phyloP scores from a whole-genome alignment of 129 eudicot species.

The Cynara cardunculus region DNA sequence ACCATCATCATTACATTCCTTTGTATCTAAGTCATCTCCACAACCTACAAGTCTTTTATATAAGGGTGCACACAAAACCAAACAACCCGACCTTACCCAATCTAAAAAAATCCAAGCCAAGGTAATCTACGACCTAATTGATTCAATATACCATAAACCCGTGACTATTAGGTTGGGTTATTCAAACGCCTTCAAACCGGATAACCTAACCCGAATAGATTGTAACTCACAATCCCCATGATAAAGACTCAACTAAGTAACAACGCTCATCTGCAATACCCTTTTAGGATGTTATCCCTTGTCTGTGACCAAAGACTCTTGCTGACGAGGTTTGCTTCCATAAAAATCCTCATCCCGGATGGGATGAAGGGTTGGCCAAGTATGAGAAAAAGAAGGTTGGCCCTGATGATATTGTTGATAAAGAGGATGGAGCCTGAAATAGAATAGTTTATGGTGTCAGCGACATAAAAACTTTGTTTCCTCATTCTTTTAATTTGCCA shows the following conservation, averaged over 20 bases:
- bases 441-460: conserved; percentile 25
- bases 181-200: too few species aligned
- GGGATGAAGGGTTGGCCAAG: conserved; percentile 97
- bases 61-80: too few species aligned
- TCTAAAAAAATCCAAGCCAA: too few species aligned
- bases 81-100: too few species aligned
- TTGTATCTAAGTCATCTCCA: too few species aligned
- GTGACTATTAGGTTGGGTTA: too few species aligned
- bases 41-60: too few species aligned
- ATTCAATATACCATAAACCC: too few species aligned
- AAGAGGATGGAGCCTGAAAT: conserved; percentile 36
- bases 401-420: conserved; percentile 51
- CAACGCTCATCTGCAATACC: conserved; percentile 38
- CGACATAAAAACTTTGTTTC: conserved; percentile 37
- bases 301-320: conserved; percentile 37
- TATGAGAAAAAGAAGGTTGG: conserved; percentile 90
- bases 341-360: conserved; percentile 89
- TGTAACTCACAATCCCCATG: conserved; percentile 6
- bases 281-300: conserved; percentile 44
- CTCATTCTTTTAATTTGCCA: conserved; percentile 25
- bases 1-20: too few species aligned
- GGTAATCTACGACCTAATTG: too few species aligned
- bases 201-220: too few species aligned
- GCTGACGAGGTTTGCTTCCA: conserved; percentile 58
- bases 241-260: conserved; percentile 33